Base-by-base conservation (phyloP, 768 basidiomycete species). In the Vishniacozyma victoriae region DNA sequence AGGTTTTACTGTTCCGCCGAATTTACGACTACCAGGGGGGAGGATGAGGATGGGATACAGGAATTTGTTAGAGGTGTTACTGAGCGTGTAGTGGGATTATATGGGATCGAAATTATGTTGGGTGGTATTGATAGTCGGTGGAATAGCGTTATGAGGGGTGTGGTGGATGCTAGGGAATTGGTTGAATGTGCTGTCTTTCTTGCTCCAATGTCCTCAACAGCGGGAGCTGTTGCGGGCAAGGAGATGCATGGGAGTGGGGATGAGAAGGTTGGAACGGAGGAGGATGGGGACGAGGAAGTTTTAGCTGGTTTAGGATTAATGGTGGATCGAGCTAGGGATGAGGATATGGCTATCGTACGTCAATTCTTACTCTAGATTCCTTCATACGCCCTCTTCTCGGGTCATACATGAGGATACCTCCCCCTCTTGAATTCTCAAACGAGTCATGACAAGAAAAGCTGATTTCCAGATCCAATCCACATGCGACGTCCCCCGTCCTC, bases 341-440 rank as follows among this genome's bases (percentile, higher is more conserved):
- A 36, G 31, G 44, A 46, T 46, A 6, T 46, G 9, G 44, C 18
- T 19, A 37, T 36, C 19, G 44, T 42, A 12, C 19, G 41, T 37
- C n/a, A 14, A 12, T 35, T 9, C n/a, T n/a, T 9, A 33, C n/a
- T n/a, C n/a, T 33, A 33, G n/a, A n/a, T n/a, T 33, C 29, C 9
- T 33, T 33, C 29, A 9, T n/a, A 9, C 29, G n/a, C 9, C 29
- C 29, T 33, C n/a, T n/a, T n/a, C n/a, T n/a, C n/a, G n/a, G n/a
- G n/a, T n/a, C n/a, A n/a, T n/a, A n/a, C n/a, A n/a, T n/a, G n/a
- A n/a, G n/a, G n/a, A n/a, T n/a, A n/a, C n/a, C n/a, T n/a, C n/a
- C n/a, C n/a, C n/a, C n/a, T n/a, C n/a, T n/a, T n/a, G n/a, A n/a
- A n/a, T n/a, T n/a, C n/a, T n/a, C n/a, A 33, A 9, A 33, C 29